phyloP scores from a whole-genome alignment of 495 filamentous ascomycete genomes.

The Hypomontagnella monticulosa region DNA sequence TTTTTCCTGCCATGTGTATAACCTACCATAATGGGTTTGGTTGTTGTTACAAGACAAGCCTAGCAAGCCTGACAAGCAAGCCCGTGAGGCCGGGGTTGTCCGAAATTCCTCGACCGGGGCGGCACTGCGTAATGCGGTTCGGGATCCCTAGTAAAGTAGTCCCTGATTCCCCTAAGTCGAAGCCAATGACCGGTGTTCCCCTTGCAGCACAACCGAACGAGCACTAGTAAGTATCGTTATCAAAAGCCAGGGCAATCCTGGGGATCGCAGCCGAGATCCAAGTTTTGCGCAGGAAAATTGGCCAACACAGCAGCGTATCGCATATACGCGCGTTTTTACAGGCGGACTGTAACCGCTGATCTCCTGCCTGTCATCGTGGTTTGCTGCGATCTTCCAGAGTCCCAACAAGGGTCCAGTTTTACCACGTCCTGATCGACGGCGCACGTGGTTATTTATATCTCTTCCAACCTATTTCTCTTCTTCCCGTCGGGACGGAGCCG shows the following conservation, averaged over 20 bases:
- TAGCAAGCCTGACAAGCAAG: background rate
- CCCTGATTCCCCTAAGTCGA: slow-evolving; percentile 9
- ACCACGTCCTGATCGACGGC: slow-evolving; percentile 31
- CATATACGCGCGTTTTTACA: slow-evolving; percentile 15
- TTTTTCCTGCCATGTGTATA: slow-evolving; percentile 6
- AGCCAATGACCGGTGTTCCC: slow-evolving; percentile 32
- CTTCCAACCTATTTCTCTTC: slow-evolving; percentile 15
- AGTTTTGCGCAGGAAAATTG: slow-evolving; percentile 3
- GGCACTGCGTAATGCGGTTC: slow-evolving; percentile 31
- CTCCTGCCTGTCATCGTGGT: slow-evolving; percentile 39
- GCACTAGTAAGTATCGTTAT: slow-evolving; percentile 6
- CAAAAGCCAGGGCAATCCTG: slow-evolving; percentile 25
- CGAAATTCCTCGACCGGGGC: slow-evolving; percentile 15
- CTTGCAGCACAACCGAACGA: slow-evolving; percentile 32
- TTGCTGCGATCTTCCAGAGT: slow-evolving; percentile 38
- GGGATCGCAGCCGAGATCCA: slow-evolving; percentile 32
- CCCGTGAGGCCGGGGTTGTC: slow-evolving; percentile 16
- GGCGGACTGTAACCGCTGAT: slow-evolving; percentile 35
- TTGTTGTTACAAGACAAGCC: slow-evolving; percentile 19
- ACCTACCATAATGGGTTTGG: slow-evolving; percentile 25
- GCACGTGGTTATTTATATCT: slow-evolving; percentile 42
- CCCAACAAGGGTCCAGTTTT: slow-evolving; percentile 40
- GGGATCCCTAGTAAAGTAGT: slow-evolving; percentile 37
- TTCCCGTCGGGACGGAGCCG: slow-evolving; percentile 46
- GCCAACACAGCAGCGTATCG: background rate